Percentiles rank a stretch among this genome's conserved stretches.
phyloP scores from a whole-genome alignment of 2,329 filamentous ascomycete genomes.

The Cladosporium sp. region DNA sequence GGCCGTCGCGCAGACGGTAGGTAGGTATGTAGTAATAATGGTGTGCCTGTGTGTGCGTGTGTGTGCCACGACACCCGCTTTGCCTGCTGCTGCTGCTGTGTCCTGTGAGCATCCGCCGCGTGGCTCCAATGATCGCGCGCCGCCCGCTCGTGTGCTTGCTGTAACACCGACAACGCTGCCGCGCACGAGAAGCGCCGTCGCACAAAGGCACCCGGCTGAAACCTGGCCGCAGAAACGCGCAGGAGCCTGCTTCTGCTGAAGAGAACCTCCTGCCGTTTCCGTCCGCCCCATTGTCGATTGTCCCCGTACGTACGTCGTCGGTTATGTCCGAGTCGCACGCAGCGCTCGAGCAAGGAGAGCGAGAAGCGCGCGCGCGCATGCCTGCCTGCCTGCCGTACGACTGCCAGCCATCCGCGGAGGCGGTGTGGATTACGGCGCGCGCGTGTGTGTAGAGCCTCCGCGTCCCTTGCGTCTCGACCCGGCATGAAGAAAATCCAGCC shows the following conservation, averaged over 20 bases:
- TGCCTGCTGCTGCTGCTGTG: neutral
- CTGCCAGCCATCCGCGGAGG: too few relatives aligned
- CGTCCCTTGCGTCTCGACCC: too few relatives aligned
- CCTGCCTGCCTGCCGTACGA: neutral
- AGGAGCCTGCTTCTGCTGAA: neutral
- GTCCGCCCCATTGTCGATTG: neutral
- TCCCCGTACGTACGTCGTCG: neutral
- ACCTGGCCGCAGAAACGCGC: constrained; percentile 2
- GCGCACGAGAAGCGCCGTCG: constrained; percentile 1
- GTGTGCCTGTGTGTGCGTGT: too few relatives aligned
- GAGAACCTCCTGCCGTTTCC: neutral
- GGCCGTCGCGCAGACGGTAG: neutral
- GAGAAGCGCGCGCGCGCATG: neutral
- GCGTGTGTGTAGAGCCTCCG: too few relatives aligned
- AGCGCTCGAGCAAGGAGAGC: constrained; percentile 3
- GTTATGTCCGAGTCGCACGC: neutral
- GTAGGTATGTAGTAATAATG: too few relatives aligned
- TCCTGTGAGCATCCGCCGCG: neutral
- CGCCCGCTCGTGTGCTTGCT: neutral
- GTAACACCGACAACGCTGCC: neutral
- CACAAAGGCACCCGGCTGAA: constrained; percentile 1
- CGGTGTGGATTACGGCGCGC: too few relatives aligned
- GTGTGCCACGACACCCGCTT: neutral
- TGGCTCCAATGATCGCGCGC: neutral
- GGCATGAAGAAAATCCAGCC: too few relatives aligned